Base-by-base conservation (phyloP, 305 asterid species). In the Ilex paraguariensis region DNA sequence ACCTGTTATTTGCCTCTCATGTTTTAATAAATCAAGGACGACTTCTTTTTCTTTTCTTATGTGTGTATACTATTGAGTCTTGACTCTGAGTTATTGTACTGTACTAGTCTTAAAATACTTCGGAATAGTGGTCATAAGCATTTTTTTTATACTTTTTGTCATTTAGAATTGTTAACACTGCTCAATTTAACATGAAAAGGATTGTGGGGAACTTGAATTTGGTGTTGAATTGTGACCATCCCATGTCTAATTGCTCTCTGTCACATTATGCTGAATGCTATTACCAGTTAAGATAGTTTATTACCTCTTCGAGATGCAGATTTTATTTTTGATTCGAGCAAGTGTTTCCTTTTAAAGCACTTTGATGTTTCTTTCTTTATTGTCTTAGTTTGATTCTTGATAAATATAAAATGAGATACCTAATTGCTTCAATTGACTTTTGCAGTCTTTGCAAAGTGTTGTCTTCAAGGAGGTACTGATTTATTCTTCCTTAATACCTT, bases 371-470 rank as follows among this genome's bases (percentile, higher is more conserved):
- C 21, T 63, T 36, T 52, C 53, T 54, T 21, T 54, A n/a, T 48
- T 51, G 13, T 67, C 53, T 49, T 54, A 15, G 64, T 59, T 72
- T 60, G 60, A 67, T 57, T 68, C 21, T 63, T 69, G 60, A 62
- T 63, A 32, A 15, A 17, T 61, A 46, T 9, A 28, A 32, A 56
- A 63, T 57, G 52, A 45, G 61, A 70, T 58, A 33, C 68, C 76
- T 81, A 61, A 49, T 75, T 70, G 46, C 17, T 67, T 49, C 46
- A 17, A 66, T 69, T 66, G 13, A 63, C 46, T 36, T 73, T 60
- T 78, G 97, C 97, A 93, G 99, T 90, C 96, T 60, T 82, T 93
- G 82, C 97, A 90, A 73, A 93, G 97, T 72, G 95, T 93, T 50
- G 87, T 90, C 71, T 90, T 93, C 89, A 93, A 88, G 80, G 95